phyloP scores from a whole-genome alignment of 352 stramenopile species.

The Plasmopara halstedii region DNA sequence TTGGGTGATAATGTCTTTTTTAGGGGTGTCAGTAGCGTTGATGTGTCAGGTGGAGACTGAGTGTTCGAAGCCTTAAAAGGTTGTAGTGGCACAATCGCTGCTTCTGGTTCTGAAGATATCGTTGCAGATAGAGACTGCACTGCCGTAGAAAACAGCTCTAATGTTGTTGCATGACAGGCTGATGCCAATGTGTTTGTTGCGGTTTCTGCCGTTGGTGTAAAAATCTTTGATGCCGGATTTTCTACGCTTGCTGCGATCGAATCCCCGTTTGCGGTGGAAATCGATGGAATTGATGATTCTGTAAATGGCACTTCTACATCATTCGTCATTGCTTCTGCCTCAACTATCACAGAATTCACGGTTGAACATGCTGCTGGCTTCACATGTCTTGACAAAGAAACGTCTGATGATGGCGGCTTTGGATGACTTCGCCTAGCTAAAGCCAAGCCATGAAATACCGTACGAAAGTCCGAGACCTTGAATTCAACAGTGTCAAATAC shows the following conservation, averaged over 20 bases:
- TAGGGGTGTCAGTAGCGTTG: neutral
- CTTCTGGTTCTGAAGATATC: neutral
- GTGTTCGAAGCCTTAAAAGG: neutral
- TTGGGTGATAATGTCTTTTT: neutral
- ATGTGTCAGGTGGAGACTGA: neutral
- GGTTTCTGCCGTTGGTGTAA: neutral
- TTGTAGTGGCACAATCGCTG: neutral
- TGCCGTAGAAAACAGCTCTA: neutral
- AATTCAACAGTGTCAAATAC: conserved; percentile 36
- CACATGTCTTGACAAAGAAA: conserved; percentile 3
- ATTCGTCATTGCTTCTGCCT: conserved; percentile 1
- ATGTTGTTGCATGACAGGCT: neutral
- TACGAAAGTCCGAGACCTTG: conserved; percentile 34
- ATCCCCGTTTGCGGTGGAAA: neutral
- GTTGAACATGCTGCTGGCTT: neutral
- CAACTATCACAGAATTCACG: neutral
- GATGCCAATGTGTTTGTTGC: neutral
- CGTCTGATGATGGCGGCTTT: conserved; percentile 3
- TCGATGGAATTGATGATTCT: neutral
- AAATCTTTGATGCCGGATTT: neutral
- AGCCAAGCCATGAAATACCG: conserved; percentile 27
- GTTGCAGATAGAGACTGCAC: neutral
- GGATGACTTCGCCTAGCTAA: conserved; percentile 30
- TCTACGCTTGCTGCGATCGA: neutral
- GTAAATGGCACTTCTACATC: conserved; percentile 2